These are phyloP conservation scores for Diversispora eburnea DNA, from an alignment of 192 early-diverging fungal species.

Conservation along the genomic window DNA sequence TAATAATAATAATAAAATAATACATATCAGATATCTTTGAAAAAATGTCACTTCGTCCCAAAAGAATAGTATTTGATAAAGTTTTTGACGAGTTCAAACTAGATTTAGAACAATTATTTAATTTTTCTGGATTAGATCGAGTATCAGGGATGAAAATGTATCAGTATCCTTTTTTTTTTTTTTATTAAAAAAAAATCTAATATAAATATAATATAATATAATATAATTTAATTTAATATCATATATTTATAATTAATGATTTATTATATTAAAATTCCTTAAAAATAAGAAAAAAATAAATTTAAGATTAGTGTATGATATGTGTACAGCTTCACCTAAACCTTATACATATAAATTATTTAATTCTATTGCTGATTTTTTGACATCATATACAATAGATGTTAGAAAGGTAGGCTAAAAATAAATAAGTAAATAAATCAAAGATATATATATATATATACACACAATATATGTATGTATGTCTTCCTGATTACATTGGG, in stretches of 20 bases:
- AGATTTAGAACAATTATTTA: slow-evolving; percentile 52
- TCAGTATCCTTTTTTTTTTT: slow-evolving; percentile 55
- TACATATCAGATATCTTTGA: neutral
- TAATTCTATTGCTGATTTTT: slow-evolving; percentile 60
- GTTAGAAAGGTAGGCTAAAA: slow-evolving; percentile 47
- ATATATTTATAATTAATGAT: too few relatives aligned
- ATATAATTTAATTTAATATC: too few relatives aligned
- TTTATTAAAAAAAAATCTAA: too few relatives aligned
- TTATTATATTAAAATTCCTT: too few relatives aligned
- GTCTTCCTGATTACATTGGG: too few relatives aligned
- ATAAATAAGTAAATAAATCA: too few relatives aligned
- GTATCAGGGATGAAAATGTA: slow-evolving; percentile 69
- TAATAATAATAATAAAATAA: too few relatives aligned
- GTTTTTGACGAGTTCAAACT: slow-evolving; percentile 46
- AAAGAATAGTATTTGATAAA: slow-evolving; percentile 48
- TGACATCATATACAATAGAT: slow-evolving; percentile 53
- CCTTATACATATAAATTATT: slow-evolving; percentile 66
- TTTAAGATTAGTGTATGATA: slow-evolving; percentile 66
- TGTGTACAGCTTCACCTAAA: slow-evolving; percentile 72
- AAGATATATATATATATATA: too few relatives aligned
- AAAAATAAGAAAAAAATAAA: neutral
- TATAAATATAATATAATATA: too few relatives aligned
- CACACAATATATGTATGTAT: too few relatives aligned
- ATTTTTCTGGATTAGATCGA: slow-evolving; percentile 45
- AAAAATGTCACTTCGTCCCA: slow-evolving; percentile 53